These are phyloP conservation scores for Bocquillonia castaneifolia DNA, from an alignment of 441 rosid genomes.

Conservation along the genomic window DNA sequence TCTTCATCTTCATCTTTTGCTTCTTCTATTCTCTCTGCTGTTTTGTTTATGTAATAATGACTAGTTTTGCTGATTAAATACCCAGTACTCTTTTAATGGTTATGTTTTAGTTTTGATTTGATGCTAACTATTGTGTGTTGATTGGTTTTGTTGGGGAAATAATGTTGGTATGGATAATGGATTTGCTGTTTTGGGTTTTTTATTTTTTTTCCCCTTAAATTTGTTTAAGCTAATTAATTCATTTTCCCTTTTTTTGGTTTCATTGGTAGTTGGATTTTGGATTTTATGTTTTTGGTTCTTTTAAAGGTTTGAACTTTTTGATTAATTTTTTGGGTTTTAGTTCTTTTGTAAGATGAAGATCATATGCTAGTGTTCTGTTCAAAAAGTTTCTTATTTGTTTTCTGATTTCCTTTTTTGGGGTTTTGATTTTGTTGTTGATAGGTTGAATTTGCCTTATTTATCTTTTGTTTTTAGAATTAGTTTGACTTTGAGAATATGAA, in stretches of 20 bases:
- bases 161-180: no score
- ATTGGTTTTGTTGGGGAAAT: background rate
- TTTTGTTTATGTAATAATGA: no score
- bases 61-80: no score
- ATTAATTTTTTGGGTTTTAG: background rate
- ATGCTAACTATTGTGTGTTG: conserved; percentile 1
- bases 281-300: conserved; percentile 1
- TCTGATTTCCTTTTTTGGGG: conserved; percentile 9
- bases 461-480: conserved; percentile 2
- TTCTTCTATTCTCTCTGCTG: background rate
- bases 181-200: no score
- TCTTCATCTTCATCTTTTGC: no score
- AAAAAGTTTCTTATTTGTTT: background rate
- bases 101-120: conserved; percentile 19
- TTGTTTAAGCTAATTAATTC: background rate
- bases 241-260: background rate
- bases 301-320: background rate
- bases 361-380: background rate
- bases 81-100: background rate
- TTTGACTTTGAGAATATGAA: conserved; percentile 12
- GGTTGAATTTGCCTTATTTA: conserved; percentile 5
- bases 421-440: conserved; percentile 2
- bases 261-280: conserved; percentile 7
- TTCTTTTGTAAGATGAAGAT: conserved; percentile 17
- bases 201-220: conserved; percentile 6